Percentiles rank a stretch among this genome's conserved stretches.
phyloP scores from a whole-genome alignment of 345 rosid species.

The Brassica juncea region DNA sequence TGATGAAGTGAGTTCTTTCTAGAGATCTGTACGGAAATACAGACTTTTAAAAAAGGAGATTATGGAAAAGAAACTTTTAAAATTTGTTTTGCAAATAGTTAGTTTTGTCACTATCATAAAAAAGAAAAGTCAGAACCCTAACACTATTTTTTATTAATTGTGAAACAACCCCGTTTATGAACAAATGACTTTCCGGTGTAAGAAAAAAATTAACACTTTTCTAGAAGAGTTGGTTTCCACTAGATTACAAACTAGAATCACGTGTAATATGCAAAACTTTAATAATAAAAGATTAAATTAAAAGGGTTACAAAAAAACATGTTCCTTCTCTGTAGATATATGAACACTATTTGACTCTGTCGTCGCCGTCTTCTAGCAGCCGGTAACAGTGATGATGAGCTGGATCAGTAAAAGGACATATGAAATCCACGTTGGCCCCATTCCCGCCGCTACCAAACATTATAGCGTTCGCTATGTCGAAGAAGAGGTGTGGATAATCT shows the following conservation, averaged over 20 bases:
- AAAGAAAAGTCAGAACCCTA: background rate
- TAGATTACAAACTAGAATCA: conserved; percentile 8
- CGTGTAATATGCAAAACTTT: conserved; percentile 4
- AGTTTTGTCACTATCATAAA: background rate
- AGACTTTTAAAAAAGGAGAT: background rate
- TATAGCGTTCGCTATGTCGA: conserved; percentile 23
- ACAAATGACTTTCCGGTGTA: background rate
- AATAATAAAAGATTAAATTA: background rate
- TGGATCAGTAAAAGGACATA: conserved; percentile 23
- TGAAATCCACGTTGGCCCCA: conserved; percentile 27
- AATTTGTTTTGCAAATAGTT: background rate
- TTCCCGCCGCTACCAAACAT: conserved; percentile 22
- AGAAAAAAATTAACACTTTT: background rate
- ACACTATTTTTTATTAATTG: background rate
- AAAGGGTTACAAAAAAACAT: background rate
- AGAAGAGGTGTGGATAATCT: too few relatives aligned
- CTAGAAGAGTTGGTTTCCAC: background rate
- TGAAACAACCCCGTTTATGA: background rate
- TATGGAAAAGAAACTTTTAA: background rate
- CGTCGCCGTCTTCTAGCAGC: background rate
- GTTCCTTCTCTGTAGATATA: background rate
- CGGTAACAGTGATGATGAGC: conserved; percentile 15
- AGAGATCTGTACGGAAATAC: background rate
- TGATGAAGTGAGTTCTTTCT: background rate
- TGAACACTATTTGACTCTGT: background rate